phyloP scores from a whole-genome alignment of 1,284 basidiomycete species.

The Schizophyllum amplum region DNA sequence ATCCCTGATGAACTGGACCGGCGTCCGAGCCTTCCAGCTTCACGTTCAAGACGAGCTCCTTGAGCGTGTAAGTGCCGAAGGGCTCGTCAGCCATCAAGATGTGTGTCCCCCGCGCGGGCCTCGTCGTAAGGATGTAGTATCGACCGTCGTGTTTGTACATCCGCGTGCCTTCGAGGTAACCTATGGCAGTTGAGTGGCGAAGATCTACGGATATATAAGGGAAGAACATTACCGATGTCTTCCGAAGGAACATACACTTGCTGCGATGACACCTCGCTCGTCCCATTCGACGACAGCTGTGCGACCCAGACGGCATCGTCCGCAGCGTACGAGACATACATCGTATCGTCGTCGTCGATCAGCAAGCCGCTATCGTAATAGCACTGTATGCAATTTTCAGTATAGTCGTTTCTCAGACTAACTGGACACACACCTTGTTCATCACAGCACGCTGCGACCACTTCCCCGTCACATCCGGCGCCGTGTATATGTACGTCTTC shows the following conservation, averaged over 20 bases:
- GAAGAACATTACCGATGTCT: neutral
- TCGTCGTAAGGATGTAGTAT: constrained; percentile 15
- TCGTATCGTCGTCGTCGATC: constrained; percentile 16
- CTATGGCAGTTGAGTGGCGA: neutral
- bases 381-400: constrained; percentile 12
- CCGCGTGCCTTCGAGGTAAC: constrained; percentile 13
- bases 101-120: constrained; percentile 8
- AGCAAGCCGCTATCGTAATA: constrained; percentile 16
- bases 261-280: constrained; percentile 8
- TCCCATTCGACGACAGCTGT: constrained; percentile 13
- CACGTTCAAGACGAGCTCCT: constrained; percentile 4
- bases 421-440: neutral
- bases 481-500: constrained; percentile 15
- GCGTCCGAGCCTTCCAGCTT: constrained; percentile 6
- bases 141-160: constrained; percentile 14
- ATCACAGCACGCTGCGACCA: constrained; percentile 7
- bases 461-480: constrained; percentile 8
- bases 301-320: constrained; percentile 12
- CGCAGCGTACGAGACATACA: constrained; percentile 15
- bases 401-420: too few species aligned
- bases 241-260: constrained; percentile 4
- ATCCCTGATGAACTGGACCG: constrained; percentile 13
- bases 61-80: constrained; percentile 13
- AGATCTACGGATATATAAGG: neutral
- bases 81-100: constrained; percentile 10